These are phyloP conservation scores for Histomonas meleagridis DNA, from an alignment of 208 protist genomes.

Conservation along the genomic window DNA sequence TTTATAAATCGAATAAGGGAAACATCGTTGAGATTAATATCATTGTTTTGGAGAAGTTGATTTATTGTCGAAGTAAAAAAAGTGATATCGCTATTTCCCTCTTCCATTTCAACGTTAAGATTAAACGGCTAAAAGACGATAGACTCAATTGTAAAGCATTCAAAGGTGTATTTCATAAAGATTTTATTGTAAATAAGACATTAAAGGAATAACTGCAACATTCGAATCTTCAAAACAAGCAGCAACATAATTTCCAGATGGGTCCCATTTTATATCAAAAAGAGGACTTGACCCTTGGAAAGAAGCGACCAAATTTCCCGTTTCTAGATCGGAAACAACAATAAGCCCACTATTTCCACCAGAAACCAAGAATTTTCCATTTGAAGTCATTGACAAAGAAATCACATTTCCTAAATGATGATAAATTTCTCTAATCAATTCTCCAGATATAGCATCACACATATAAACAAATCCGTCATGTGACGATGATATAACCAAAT, in stretches of 20 bases:
- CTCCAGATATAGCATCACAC: neutral
- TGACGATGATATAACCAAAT: neutral
- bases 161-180: too few species aligned
- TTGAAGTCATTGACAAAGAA: neutral
- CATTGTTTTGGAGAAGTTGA: too few species aligned
- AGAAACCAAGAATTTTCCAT: neutral
- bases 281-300: neutral
- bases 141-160: too few species aligned
- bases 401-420: neutral
- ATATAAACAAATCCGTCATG: neutral
- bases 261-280: neutral
- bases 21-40: too few species aligned
- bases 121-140: too few species aligned
- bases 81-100: too few species aligned
- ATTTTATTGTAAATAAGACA: neutral
- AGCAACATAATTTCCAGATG: neutral
- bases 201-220: neutral
- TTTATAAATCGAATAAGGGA: too few species aligned
- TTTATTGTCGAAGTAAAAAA: too few species aligned
- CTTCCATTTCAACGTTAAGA: too few species aligned
- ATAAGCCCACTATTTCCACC: neutral
- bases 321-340: neutral
- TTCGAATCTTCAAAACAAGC: conserved; percentile 18
- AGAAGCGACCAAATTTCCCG: neutral
- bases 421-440: neutral